Evolutionary conservation across 352 stramenopile genomes (phyloP), one percentile per base, ranked within the genome.

Genomic region (Globisporangium parvum): DNA sequence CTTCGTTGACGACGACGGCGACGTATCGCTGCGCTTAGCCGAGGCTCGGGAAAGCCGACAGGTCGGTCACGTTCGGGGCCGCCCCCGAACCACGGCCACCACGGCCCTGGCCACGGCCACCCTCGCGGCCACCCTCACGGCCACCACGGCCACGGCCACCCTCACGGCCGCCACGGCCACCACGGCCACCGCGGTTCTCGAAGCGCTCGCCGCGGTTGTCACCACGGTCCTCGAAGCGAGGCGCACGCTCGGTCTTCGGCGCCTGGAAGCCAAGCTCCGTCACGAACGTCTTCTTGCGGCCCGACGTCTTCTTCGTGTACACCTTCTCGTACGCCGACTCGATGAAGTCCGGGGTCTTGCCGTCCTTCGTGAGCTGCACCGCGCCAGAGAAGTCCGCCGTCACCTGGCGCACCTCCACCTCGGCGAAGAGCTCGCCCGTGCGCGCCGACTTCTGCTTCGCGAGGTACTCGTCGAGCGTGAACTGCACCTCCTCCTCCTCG

Each of bases 301-400:
- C 86, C 56, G 86, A 91, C 55, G 91, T 97, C 87, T 98, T 98
- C 65, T 96, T 93, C 69, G 94, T 91, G 81, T 97, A 98, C 61
- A 97, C 88, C 77, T 98, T 96, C 65, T 97, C 84, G 71, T 80
- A 94, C 69, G 86, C 75, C 47, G 84, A 69, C 61, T 92, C 84
- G 63, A 94, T 88, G 60, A 92, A 94, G 70, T 94, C 84, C 14
- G 81, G 78, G 44, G 84, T 94, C 77, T 82, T 94, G 79, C 85
- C 81, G 31, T 96, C 81, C 64, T 94, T 89, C 55, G 83, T 89
- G 63, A 91, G 75, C 59, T 79, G 70, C 60, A 80, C 67, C 26
- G 79, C 75, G 66, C 60, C 67, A 5, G 78, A 66, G 61, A 98
- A 98, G 57, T 97, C 93, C 57, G 94, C 92, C 45, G 88, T 70